Percentiles rank a stretch among this genome's conserved stretches.
Conservation (phyloP, 2,329 filamentous ascomycete species). For the Monosporascus sp. region DNA sequence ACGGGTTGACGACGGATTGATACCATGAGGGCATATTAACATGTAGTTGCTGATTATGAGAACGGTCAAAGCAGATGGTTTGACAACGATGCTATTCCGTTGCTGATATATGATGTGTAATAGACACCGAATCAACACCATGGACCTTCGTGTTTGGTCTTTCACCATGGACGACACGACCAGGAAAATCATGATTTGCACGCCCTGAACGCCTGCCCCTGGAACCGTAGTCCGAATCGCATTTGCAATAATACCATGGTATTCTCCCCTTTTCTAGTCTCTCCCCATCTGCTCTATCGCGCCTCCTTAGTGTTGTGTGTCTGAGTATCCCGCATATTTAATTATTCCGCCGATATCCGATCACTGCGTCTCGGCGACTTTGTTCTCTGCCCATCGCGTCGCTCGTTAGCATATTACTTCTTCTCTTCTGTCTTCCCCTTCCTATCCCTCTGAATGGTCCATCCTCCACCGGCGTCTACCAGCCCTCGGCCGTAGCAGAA, state of each 20-base stretch:
- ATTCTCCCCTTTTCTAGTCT: neutral
- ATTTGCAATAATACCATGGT: neutral
- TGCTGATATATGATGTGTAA: too few species aligned
- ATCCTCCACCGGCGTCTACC: neutral
- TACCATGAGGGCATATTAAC: conserved; percentile 5
- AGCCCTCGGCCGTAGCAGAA: conserved; percentile 6
- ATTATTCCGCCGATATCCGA: conserved; percentile 2
- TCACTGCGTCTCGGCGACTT: conserved; percentile 23
- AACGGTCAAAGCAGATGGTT: too few species aligned
- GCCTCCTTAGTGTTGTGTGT: too few species aligned
- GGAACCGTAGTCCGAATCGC: neutral
- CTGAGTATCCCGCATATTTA: neutral
- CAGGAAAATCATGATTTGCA: neutral
- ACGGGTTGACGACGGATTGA: conserved; percentile 3
- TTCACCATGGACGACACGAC: neutral
- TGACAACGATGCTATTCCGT: too few species aligned
- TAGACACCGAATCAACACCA: too few species aligned
- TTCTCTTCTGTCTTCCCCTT: neutral
- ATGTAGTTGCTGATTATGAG: too few species aligned
- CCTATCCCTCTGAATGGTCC: neutral
- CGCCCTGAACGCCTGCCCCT: neutral
- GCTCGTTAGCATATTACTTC: conserved; percentile 5
- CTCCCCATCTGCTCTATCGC: too few species aligned
- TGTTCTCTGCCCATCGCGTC: conserved; percentile 19
- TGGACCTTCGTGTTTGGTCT: too few species aligned